phyloP scores from a whole-genome alignment of 345 rosid genomes.

The Combretum micranthum region DNA sequence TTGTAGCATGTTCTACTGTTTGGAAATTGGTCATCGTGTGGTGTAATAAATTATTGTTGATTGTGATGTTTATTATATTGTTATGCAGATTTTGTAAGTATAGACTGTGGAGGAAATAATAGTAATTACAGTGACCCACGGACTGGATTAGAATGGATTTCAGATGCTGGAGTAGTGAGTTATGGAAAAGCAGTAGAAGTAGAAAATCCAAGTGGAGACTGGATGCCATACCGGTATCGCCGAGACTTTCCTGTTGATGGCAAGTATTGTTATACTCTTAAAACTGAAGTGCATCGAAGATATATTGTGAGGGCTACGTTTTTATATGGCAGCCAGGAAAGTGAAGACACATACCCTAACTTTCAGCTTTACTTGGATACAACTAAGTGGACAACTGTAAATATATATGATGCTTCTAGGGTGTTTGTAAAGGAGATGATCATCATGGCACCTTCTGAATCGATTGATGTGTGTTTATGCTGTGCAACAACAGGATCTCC shows the following conservation, averaged over 20 bases:
- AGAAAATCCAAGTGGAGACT: slow-evolving; percentile 28
- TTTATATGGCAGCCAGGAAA: slow-evolving; percentile 48
- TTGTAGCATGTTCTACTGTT: too few species aligned
- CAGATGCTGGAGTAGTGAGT: slow-evolving; percentile 58
- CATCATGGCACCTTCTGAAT: slow-evolving; percentile 67
- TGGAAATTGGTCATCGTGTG: too few species aligned
- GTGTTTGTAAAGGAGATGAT: slow-evolving; percentile 76
- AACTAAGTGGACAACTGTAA: slow-evolving; percentile 88
- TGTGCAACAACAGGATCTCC: slow-evolving; percentile 91
- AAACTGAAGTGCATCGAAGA: slow-evolving; percentile 66
- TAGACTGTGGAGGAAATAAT: slow-evolving; percentile 75
- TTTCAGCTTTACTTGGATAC: slow-evolving; percentile 82
- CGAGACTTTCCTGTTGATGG: slow-evolving; percentile 77
- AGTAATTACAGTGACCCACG: slow-evolving; percentile 58
- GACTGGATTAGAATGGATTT: slow-evolving; percentile 77
- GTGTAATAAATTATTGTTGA: too few species aligned
- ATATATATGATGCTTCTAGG: slow-evolving; percentile 55
- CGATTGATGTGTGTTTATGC: slow-evolving; percentile 77
- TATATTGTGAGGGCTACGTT: slow-evolving; percentile 91
- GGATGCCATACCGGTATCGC: slow-evolving; percentile 44
- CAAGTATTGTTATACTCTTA: slow-evolving; percentile 76
- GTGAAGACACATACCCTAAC: slow-evolving; percentile 68
- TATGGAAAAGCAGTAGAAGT: slow-evolving; percentile 40
- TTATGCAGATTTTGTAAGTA: slow-evolving; percentile 71
- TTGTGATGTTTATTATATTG: not conserved